Evolutionary conservation across 345 rosid species (phyloP), one percentile per base, ranked within the genome.

Genomic region (Sisymbrium irio): DNA sequence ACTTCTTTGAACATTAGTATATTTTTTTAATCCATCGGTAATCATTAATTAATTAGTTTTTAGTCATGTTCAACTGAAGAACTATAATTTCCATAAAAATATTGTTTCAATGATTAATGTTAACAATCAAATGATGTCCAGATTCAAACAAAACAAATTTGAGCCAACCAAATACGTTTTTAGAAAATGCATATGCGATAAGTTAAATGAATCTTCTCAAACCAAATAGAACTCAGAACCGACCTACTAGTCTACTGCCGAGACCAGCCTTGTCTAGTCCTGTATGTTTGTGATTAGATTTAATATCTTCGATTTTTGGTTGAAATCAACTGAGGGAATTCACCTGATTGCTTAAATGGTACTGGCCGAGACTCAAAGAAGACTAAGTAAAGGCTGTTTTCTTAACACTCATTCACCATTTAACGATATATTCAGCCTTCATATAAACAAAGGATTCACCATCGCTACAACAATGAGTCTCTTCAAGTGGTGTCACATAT

Each of bases 1-100:
- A 46, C 35, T 74, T 74, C 60, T 57, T 57, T 35, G 77, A 65
- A 55, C 50, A 17, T 73, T 45, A n/a, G 4, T 41, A 9, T 17
- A 41, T 28, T 11, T 1, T 46, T 39, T 61, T 50, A 13, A 45
- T 17, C 51, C 17, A 14, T 42, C 19, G 6, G 7, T 41, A 54
- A 64, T 64, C 65, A 44, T 73, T 62, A 37, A 17, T 62, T 65
- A 17, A n/a, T 3, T n/a, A n/a, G n/a, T 57, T 57, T 39, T 3
- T 30, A 30, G 39, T 55, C 32, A 7, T n/a, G 1, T 15, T n/a
- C 13, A 30, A 56, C 1, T 56, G 22, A 15, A 32, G 61, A 56
- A 15, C 22, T 56, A 32, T 56, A 32, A 56, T 9, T 22, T 19
- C 19, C 27, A 45, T 45, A 9, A 58, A 45, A 45, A 14, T 28